Evolutionary conservation across 768 basidiomycete species (phyloP).

Genomic region (Lentinus tigrinus): DNA sequence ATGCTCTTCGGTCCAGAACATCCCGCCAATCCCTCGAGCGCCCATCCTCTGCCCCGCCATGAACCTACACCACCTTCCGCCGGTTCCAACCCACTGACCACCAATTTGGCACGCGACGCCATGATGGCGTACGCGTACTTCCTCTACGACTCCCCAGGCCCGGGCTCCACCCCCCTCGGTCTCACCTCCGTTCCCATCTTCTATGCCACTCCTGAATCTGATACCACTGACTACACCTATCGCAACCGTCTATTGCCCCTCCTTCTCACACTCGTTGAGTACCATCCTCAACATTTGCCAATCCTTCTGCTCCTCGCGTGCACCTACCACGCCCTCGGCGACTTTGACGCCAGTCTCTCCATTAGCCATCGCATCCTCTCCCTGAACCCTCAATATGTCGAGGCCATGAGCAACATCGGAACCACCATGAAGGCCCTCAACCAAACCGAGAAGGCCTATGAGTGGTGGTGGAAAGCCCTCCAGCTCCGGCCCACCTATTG

Average conservation of each 20-base stretch:
- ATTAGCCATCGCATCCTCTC: conserved; percentile 35
- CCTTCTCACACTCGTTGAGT: conserved; percentile 28
- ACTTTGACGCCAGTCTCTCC: conserved; percentile 28
- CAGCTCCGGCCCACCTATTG: conserved; percentile 30
- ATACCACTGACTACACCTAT: conserved; percentile 21
- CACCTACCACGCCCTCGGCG: conserved; percentile 34
- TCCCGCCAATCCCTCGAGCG: neutral
- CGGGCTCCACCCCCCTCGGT: neutral
- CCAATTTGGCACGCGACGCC: conserved; percentile 31
- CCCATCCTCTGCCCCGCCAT: neutral
- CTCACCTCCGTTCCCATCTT: conserved; percentile 14
- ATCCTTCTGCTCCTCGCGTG: conserved; percentile 37
- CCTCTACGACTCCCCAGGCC: conserved; percentile 25
- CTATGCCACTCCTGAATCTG: conserved; percentile 12
- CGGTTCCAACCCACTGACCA: conserved; percentile 22
- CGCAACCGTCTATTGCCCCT: conserved; percentile 32
- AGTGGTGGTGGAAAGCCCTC: conserved; percentile 43
- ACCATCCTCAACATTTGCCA: conserved; percentile 35
- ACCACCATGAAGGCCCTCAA: conserved; percentile 35
- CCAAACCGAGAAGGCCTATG: conserved; percentile 31
- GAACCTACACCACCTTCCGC: neutral
- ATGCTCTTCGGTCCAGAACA: neutral
- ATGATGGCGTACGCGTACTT: conserved; percentile 33
- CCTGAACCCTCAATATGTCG: conserved; percentile 29
- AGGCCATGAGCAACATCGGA: conserved; percentile 43